Conservation (phyloP, 2,329 filamentous ascomycete species). For the Curvularia spicifera region DNA sequence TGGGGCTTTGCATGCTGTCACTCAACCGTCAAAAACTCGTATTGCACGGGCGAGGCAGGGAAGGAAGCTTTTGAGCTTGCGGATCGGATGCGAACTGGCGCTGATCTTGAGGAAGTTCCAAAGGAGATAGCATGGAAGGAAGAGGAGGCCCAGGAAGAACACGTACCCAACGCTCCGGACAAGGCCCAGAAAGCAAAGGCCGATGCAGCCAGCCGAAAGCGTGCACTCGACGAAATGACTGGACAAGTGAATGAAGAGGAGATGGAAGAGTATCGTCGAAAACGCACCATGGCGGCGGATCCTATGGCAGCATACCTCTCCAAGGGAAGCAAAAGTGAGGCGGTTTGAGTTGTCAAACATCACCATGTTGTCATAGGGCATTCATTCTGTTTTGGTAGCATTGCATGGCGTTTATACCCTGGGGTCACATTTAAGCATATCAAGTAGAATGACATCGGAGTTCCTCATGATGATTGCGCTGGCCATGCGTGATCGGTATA, state of each 20-base stretch:
- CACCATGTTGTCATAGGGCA: slow-evolving; percentile 18
- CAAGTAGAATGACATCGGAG: slow-evolving; percentile 44
- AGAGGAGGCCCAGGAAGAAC: slow-evolving; percentile 49
- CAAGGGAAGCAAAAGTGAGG: slow-evolving; percentile 71
- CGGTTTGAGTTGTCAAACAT: slow-evolving; percentile 50
- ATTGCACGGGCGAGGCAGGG: slow-evolving; percentile 92
- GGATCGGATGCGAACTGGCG: slow-evolving; percentile 63
- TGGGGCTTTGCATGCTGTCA: slow-evolving; percentile 98
- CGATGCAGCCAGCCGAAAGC: slow-evolving; percentile 65
- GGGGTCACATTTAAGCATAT: slow-evolving; percentile 26
- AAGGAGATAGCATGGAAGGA: slow-evolving; percentile 53
- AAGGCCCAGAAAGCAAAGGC: slow-evolving; percentile 50
- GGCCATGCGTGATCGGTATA: slow-evolving; percentile 41
- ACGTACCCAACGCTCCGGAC: slow-evolving; percentile 54
- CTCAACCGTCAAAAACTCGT: slow-evolving; percentile 92
- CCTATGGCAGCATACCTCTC: slow-evolving; percentile 81
- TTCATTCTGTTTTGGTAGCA: slow-evolving; percentile 36
- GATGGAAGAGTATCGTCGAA: slow-evolving; percentile 82
- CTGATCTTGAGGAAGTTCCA: slow-evolving; percentile 53
- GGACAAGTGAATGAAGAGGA: slow-evolving; percentile 81
- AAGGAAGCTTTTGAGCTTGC: slow-evolving; percentile 80
- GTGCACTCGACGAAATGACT: slow-evolving; percentile 79
- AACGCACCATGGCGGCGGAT: slow-evolving; percentile 75
- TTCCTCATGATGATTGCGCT: slow-evolving; percentile 44
- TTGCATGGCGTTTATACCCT: slow-evolving; percentile 44